Evolutionary conservation across 1,284 basidiomycete genomes (phyloP), one percentile per base, ranked within the genome.

Genomic region (Ustilago xerochloae): DNA sequence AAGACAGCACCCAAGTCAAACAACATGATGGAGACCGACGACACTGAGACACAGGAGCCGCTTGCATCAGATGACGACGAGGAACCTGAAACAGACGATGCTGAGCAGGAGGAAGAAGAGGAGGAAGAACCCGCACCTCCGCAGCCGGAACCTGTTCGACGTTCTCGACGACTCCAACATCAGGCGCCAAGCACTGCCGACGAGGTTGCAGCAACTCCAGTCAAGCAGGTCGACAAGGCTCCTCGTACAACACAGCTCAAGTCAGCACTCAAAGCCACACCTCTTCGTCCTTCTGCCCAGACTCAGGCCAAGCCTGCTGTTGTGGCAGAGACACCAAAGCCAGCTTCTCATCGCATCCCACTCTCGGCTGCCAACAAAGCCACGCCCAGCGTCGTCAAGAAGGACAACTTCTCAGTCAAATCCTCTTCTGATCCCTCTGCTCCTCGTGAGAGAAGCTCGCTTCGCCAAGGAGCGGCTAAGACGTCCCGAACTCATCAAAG

Each of bases 381-480:
- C 16, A 56, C 69, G 3, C 12, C 62, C 6, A 62, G 57, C 58
- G 32, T 56, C 7, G 38, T 51, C 32, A 75, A 67, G 53, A 76
- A 68, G 48, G 75, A 77, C 65, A 80, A 76, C 35, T 80, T 80
- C 45, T 45, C 57, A 22, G 74, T 80, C 47, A 79, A 69, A 30
- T 28, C 63, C 41, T 48, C 53, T n/a, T 50, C 51, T 10, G 63
- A 80, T 41, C 62, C 78, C 26, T 28, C 62, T 29, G 60, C 68
- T 0, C 71, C 58, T 20, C 36, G 76, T n/a, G 71, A 72, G n/a
- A 60, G 67, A 22, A 81, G 79, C n/a, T 77, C 77, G 9, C 67
- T 84, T 32, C 77, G 82, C 20, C 80, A 82, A 36, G 75, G 79
- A 5, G 63, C 79, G 1, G 71, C 72, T 29, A 84, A 84, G 67